Conservation (phyloP, 768 basidiomycete species). For the Mycena kentingensis region DNA sequence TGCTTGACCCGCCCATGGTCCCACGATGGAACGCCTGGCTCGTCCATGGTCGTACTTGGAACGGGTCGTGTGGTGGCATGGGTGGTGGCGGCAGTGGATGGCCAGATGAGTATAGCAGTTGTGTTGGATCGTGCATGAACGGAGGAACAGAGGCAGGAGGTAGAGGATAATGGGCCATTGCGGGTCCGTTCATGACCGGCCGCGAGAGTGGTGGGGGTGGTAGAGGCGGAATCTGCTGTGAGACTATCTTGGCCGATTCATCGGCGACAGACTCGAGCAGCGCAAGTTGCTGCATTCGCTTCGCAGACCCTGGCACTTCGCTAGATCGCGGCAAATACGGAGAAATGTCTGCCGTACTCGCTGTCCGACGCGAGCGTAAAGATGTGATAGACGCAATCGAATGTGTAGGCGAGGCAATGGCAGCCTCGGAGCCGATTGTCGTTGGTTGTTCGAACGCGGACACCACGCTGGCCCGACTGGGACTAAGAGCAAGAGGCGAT, state of each 20-base stretch:
- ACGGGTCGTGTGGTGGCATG: conserved; percentile 18
- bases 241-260: conserved; percentile 63
- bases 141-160: conserved; percentile 23
- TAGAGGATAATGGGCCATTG: conserved; percentile 14
- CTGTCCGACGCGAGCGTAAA: conserved; percentile 39
- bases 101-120: conserved; percentile 20
- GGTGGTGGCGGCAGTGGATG: conserved; percentile 1
- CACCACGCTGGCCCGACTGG: conserved; percentile 11
- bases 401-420: conserved; percentile 20
- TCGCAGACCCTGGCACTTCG: conserved; percentile 59
- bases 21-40: conserved; percentile 30
- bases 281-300: conserved; percentile 68
- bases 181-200: conserved; percentile 3
- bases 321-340: conserved; percentile 62
- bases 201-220: conserved; percentile 8
- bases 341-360: conserved; percentile 66
- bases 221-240: conserved; percentile 16
- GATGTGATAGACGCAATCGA: conserved; percentile 28
- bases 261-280: conserved; percentile 71
- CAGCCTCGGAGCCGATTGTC: conserved; percentile 15
- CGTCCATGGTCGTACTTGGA: conserved; percentile 39
- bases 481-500: conserved; percentile 22
- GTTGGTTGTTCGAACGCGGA: conserved; percentile 6
- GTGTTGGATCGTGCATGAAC: conserved; percentile 19
- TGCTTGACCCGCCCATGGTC: conserved; percentile 27